Conservation (phyloP, 176 grass and related monocot species). For the Phoenix dactylifera region DNA sequence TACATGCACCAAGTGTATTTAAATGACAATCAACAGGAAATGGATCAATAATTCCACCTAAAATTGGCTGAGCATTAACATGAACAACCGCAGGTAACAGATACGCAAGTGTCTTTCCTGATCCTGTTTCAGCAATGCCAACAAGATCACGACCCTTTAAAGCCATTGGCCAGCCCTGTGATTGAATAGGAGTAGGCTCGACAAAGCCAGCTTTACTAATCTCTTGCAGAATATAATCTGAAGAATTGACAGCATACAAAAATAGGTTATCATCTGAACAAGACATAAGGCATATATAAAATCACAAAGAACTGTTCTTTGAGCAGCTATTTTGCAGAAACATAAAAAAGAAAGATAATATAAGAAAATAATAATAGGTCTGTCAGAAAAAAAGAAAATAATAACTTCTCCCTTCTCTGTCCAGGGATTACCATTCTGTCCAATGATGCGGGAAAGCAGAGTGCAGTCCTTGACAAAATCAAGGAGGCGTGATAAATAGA, state of each 20-base stretch:
- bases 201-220: slow-evolving; percentile 81
- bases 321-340: not conserved
- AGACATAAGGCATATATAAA: not conserved
- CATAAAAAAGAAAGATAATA: too few relatives aligned
- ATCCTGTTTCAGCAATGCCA: slow-evolving; percentile 98
- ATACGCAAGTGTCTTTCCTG: slow-evolving; percentile 90
- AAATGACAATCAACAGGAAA: slow-evolving; percentile 11
- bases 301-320: not conserved
- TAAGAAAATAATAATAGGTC: too few relatives aligned
- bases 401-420: too few relatives aligned
- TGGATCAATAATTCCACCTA: slow-evolving; percentile 43
- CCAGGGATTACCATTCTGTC: too few relatives aligned
- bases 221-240: slow-evolving; percentile 90
- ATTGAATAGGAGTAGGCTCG: slow-evolving; percentile 90
- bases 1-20: slow-evolving; percentile 1
- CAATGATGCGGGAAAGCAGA: too few relatives aligned
- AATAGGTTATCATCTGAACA: not conserved
- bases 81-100: slow-evolving; percentile 90
- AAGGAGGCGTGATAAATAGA: too few relatives aligned
- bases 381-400: too few relatives aligned
- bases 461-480: too few relatives aligned
- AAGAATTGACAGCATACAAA: slow-evolving; percentile 11
- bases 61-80: slow-evolving; percentile 93
- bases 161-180: slow-evolving; percentile 98
- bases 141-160: slow-evolving; percentile 88